phyloP scores from a whole-genome alignment of 352 stramenopile species.

The Pythium phragmitis region DNA sequence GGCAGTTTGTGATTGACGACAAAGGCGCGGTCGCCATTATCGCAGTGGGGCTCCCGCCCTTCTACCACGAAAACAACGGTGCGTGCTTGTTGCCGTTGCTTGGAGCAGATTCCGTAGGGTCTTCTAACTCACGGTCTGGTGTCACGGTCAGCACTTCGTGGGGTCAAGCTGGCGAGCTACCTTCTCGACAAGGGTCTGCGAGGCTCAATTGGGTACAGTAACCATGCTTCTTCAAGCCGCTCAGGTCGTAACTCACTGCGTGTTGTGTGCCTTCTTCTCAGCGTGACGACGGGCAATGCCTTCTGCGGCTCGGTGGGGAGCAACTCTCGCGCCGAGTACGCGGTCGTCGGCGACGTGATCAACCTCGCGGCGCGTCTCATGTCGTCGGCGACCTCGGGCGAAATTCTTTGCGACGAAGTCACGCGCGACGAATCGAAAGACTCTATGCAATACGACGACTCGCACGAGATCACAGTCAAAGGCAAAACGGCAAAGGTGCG shows the following conservation, averaged over 20 bases:
- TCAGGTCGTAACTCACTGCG: not conserved
- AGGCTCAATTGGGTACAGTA: constrained; percentile 60
- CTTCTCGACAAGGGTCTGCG: constrained; percentile 61
- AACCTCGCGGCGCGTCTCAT: constrained; percentile 83
- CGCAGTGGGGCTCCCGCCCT: constrained; percentile 70
- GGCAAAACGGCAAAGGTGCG: constrained; percentile 48
- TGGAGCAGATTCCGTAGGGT: not conserved
- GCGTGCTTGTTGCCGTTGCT: not conserved
- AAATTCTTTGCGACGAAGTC: constrained; percentile 76
- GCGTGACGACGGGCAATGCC: constrained; percentile 68
- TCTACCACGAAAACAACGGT: constrained; percentile 88
- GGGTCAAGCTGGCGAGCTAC: constrained; percentile 63
- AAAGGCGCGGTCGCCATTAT: constrained; percentile 83
- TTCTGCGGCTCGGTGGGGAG: constrained; percentile 78
- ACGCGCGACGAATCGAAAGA: constrained; percentile 60
- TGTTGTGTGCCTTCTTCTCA: constrained; percentile 19
- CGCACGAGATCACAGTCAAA: constrained; percentile 57
- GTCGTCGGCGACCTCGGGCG: constrained; percentile 46
- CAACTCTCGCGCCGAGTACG: constrained; percentile 69
- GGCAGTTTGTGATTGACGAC: constrained; percentile 87
- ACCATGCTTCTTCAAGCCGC: no score
- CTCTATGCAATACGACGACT: constrained; percentile 48
- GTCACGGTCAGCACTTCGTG: constrained; percentile 42
- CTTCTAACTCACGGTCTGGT: not conserved
- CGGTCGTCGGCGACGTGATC: constrained; percentile 82